Base-by-base conservation (phyloP, 441 rosid species). In the Erodium chrysanthum region DNA sequence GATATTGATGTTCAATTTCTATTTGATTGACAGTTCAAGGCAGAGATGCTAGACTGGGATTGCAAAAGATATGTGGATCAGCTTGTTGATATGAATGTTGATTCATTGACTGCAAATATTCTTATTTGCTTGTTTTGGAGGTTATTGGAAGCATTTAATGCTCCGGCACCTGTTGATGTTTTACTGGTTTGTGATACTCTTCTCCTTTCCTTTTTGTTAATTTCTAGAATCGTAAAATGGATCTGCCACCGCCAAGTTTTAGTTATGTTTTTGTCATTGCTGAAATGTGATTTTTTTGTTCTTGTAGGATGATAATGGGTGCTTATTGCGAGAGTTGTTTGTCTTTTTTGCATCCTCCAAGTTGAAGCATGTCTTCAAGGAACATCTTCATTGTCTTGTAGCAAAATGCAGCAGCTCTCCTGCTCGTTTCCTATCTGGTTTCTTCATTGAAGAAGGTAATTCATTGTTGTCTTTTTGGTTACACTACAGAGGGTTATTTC, bases 381-480 rank as follows among this genome's bases (percentile, higher is more conserved):
- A 88, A 66, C 97, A 88, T 73, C 84, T 84, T 78, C 86, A 71
- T 70, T 80, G 71, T 76, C 85, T 85, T 37, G 76, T 89, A 70
- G 72, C 82, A 65, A 89, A 83, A 71, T 86, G 88, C 90, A 86
- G 78, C 69, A 71, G 75, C 75, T 85, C 91, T 72, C 94, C 97
- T 20, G 80, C 83, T 62, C 75, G 56, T 69, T 91, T 96, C 78
- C 79, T 92, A 46, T 80, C 89, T 44, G 68, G 74, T 20, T 83
- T 92, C 75, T 80, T 88, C 74, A 83, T 88, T 5, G 83, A 78
- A 67, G 96, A 88, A 86, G 99, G 99, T 96, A 65, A 48, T 67
- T 67, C 11, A 5, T 42, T 42, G 63, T 62, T 65, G 21, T 70
- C 12, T 37, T 46, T 70, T 27, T 67, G 17, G 66, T 5, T 29